phyloP scores from a whole-genome alignment of 192 early-diverging fungal species.

The Rhizoclosmatium sp. region DNA sequence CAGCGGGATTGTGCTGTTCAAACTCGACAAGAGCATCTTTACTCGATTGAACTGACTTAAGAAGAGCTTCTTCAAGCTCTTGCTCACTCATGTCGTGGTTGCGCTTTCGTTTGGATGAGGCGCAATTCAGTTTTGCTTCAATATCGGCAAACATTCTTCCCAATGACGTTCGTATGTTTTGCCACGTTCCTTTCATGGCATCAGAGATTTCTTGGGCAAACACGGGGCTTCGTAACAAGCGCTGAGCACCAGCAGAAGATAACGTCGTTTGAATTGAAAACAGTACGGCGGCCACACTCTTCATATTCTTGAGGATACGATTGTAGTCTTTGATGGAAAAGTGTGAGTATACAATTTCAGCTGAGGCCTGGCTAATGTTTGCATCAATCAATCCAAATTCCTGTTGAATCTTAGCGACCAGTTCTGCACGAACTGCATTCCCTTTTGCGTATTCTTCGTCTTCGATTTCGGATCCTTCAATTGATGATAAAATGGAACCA shows the following conservation, averaged over 20 bases:
- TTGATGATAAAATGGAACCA: not conserved
- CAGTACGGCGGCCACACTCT: slow-evolving; percentile 19
- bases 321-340: slow-evolving; percentile 33
- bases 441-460: slow-evolving; percentile 16
- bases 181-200: slow-evolving; percentile 14
- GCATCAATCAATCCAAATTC: slow-evolving; percentile 13
- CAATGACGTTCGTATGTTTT: not conserved
- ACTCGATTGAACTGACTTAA: not conserved
- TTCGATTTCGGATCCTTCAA: slow-evolving; percentile 14
- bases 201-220: slow-evolving; percentile 19
- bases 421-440: not conserved
- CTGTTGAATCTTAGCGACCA: slow-evolving; percentile 14
- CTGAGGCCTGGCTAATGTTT: slow-evolving; percentile 36
- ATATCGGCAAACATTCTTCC: slow-evolving; percentile 11
- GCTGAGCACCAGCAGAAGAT: not conserved
- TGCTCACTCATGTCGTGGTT: not conserved
- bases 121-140: not conserved
- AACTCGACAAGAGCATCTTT: slow-evolving; percentile 15
- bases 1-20: slow-evolving; percentile 7
- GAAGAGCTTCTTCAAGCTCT: not conserved
- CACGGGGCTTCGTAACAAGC: slow-evolving; percentile 17
- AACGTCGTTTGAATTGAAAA: slow-evolving; percentile 28
- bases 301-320: not conserved
- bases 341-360: slow-evolving; percentile 34
- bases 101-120: not conserved